Base-by-base conservation (phyloP, 2,329 filamentous ascomycete species). In the Ascochyta rabiei region DNA sequence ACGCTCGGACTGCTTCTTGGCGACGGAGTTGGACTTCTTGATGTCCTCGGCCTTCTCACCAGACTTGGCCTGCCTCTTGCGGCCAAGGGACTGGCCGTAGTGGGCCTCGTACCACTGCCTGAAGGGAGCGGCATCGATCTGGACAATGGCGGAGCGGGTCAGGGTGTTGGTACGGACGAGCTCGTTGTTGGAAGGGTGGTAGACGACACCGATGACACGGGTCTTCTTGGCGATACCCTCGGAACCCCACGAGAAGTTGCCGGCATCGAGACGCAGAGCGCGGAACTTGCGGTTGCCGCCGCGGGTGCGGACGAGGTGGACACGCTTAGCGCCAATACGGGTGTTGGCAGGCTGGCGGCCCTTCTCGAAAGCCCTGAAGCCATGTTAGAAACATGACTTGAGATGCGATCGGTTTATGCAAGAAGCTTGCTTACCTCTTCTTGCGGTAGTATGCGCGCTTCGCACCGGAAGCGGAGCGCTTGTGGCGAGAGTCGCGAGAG, bases 161-260 rank as follows among this genome's bases (percentile, higher is more conserved):
- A 99, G 87, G 84, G 95, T 98, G 89, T 99, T 99, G 82, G 95
- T 99, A 79, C 95, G 95, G 86, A 99, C 93, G 74, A 99, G 88
- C 85, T 99, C 95, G 91, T 99, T 99, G 93, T 99, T 99, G 80
- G 93, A 97, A 64, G 95, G 96, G 84, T 99, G 96, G 90, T 92
- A 99, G 79, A 89, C 89, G 83, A 99, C 96, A 76, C 85, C 92
- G 80, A 99, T 97, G 80, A 99, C 90, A 86, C 96, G 95, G 82
- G 91, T 92, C 89, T 99, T 99, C 88, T 95, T 93, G 82, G 93
- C 90, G 82, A 92, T 85, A 77, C 93, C 93, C 87, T 99, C 95
- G 69, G 92, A 97, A 76, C 91, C 93, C 95, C 95, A 99, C 76
- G 93, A 93, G 84, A 98, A 99, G 89, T 99, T 99, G 80, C 95